A percentile compares a stretch with the other conserved stretches of the same genome.
phyloP scores from a whole-genome alignment of 176 grass and related monocot species.

The Rhynchospora pubera region DNA sequence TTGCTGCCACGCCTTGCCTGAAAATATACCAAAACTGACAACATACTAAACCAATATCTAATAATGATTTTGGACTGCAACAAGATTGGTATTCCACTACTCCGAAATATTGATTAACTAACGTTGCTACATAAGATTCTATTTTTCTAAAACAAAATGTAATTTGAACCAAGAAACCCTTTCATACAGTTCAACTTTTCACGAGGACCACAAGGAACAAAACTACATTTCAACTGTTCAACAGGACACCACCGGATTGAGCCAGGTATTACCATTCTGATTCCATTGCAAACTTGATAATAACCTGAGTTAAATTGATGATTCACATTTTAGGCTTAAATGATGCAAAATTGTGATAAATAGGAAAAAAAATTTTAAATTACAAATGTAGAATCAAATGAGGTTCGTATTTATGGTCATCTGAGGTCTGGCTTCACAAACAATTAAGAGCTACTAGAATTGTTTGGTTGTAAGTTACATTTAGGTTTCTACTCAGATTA shows the following conservation, averaged over 20 bases:
- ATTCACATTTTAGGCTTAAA: not conserved
- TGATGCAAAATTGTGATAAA: not conserved
- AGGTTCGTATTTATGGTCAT: not conserved
- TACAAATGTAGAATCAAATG: not conserved
- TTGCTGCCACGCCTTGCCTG: conserved; percentile 83
- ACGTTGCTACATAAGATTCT: not conserved
- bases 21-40: conserved; percentile 7
- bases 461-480: not conserved
- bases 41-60: not conserved
- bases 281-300: not conserved
- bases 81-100: not conserved
- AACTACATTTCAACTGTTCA: too few relatives aligned
- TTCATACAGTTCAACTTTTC: not conserved
- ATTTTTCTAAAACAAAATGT: not conserved
- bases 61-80: not conserved
- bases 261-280: not conserved
- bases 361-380: too few relatives aligned
- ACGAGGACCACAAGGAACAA: not conserved
- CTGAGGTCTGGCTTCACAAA: not conserved
- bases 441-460: not conserved
- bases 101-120: not conserved
- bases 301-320: not conserved
- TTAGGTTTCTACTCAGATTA: not conserved
- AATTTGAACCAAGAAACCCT: not conserved
- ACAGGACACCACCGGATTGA: not conserved